phyloP scores from a whole-genome alignment of 2,329 filamentous ascomycete species.

The Colletotrichum australisinense region DNA sequence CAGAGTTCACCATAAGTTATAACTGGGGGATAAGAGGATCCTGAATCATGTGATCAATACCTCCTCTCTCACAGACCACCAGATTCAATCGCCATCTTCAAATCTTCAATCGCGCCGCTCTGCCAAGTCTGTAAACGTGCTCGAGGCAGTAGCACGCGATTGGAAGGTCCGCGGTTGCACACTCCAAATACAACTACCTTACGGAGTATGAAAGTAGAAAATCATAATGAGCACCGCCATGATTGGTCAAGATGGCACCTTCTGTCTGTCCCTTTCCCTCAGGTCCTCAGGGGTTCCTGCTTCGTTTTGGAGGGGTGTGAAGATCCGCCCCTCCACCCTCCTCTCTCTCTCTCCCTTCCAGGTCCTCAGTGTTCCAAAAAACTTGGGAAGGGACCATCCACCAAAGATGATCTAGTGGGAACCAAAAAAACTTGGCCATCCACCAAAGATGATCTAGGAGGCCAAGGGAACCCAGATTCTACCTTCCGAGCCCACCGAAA shows the following conservation, averaged over 20 bases:
- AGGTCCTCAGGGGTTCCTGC: conserved; percentile 2
- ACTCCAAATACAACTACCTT: not conserved
- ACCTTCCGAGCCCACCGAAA: conserved; percentile 1
- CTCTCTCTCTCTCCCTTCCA: too few relatives aligned
- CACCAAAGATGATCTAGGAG: not conserved
- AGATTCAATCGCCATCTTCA: conserved; percentile 13
- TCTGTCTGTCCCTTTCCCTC: not conserved
- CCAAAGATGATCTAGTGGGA: not conserved
- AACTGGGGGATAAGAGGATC: not conserved
- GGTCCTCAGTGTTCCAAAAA: too few relatives aligned
- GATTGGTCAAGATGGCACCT: conserved; percentile 2
- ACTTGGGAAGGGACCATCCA: not conserved
- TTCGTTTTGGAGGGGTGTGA: not conserved
- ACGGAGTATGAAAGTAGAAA: not conserved
- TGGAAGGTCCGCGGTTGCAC: conserved; percentile 10
- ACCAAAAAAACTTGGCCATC: not conserved
- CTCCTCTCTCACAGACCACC: not conserved
- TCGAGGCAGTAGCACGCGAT: conserved; percentile 18
- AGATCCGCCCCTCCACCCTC: too few relatives aligned
- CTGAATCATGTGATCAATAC: not conserved
- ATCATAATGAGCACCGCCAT: not conserved
- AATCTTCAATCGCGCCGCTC: not conserved
- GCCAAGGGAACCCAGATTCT: not conserved
- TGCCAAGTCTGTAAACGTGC: conserved; percentile 23
- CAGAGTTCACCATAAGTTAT: conserved; percentile 4